Percentiles rank a stretch among this genome's conserved stretches.
Conservation (phyloP, 2,329 filamentous ascomycete species). For the Aspergillus quadricinctus region DNA sequence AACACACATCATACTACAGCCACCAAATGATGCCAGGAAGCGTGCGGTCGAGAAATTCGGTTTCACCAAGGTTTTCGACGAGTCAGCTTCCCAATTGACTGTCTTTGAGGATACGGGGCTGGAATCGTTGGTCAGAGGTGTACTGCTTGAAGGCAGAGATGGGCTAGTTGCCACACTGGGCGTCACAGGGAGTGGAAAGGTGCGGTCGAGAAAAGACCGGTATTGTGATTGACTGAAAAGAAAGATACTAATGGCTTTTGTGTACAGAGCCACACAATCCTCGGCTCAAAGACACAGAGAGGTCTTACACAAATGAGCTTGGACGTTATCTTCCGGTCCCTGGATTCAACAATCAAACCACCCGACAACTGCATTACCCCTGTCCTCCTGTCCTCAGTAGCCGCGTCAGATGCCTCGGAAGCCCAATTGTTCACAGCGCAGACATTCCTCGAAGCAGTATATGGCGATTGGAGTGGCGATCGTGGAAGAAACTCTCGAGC, state of each 20-base stretch:
- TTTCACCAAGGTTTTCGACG: conserved; percentile 90
- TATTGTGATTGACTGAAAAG: background rate
- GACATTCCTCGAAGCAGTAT: conserved; percentile 74
- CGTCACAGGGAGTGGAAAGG: conserved; percentile 95
- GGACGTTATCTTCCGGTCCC: conserved; percentile 81
- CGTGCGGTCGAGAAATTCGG: conserved; percentile 89
- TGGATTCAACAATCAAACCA: conserved; percentile 67
- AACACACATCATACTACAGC: conserved; percentile 72
- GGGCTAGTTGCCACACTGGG: conserved; percentile 86
- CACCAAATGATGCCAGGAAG: conserved; percentile 75
- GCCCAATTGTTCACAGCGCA: conserved; percentile 69
- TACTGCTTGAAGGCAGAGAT: conserved; percentile 79
- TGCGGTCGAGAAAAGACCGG: conserved; percentile 33
- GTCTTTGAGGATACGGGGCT: conserved; percentile 79
- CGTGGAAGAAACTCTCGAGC: conserved; percentile 61
- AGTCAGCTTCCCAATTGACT: conserved; percentile 77
- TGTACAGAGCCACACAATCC: conserved; percentile 82
- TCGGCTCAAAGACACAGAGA: conserved; percentile 80
- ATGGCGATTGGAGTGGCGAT: conserved; percentile 58
- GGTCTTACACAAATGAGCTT: conserved; percentile 89
- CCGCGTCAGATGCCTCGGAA: conserved; percentile 74
- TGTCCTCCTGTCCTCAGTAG: conserved; percentile 67
- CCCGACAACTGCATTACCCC: conserved; percentile 49
- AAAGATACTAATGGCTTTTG: conserved; percentile 4
- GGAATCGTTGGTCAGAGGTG: conserved; percentile 71